A percentile compares a stretch with the other conserved stretches of the same genome.
Conservation (phyloP, 208 protist genomes). For the Wallacemonas collosoma region DNA sequence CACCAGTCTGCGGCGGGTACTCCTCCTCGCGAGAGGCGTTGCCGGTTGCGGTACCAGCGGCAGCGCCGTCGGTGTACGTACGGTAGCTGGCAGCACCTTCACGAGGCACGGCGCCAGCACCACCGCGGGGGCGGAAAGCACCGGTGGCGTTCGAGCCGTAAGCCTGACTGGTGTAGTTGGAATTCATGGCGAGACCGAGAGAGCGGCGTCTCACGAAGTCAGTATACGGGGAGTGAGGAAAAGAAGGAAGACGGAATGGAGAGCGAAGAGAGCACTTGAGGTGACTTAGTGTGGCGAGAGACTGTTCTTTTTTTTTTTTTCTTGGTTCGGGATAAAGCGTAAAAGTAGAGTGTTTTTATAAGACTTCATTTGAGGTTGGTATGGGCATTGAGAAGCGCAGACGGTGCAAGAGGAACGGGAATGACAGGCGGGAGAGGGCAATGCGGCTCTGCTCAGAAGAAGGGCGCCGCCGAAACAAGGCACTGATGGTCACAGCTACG, state of each 20-base stretch:
- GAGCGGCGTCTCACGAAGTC: too few relatives aligned
- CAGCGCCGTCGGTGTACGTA: slow-evolving; percentile 8
- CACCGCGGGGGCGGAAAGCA: slow-evolving; percentile 8
- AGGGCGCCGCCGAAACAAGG: too few relatives aligned
- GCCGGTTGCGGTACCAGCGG: neutral
- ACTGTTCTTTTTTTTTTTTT: neutral
- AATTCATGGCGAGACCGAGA: slow-evolving; percentile 9
- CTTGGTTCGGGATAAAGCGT: slow-evolving; percentile 4
- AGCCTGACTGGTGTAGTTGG: slow-evolving; percentile 8
- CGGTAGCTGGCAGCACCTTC: slow-evolving; percentile 8
- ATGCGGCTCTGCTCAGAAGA: too few relatives aligned
- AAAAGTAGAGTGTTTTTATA: neutral
- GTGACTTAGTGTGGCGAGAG: neutral
- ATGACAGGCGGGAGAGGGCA: too few relatives aligned
- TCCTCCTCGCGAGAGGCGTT: slow-evolving; percentile 3
- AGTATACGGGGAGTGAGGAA: slow-evolving; percentile 16
- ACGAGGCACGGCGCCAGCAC: slow-evolving; percentile 5
- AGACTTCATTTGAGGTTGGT: neutral
- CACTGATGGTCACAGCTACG: too few relatives aligned
- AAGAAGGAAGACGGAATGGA: neutral
- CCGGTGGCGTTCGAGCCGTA: neutral
- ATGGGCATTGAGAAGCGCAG: too few relatives aligned
- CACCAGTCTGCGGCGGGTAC: neutral
- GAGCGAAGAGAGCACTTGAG: slow-evolving; percentile 1
- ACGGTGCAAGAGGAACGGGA: neutral